Conservation (phyloP, 176 grass and related monocot species). For the Aegilops tauschii region DNA sequence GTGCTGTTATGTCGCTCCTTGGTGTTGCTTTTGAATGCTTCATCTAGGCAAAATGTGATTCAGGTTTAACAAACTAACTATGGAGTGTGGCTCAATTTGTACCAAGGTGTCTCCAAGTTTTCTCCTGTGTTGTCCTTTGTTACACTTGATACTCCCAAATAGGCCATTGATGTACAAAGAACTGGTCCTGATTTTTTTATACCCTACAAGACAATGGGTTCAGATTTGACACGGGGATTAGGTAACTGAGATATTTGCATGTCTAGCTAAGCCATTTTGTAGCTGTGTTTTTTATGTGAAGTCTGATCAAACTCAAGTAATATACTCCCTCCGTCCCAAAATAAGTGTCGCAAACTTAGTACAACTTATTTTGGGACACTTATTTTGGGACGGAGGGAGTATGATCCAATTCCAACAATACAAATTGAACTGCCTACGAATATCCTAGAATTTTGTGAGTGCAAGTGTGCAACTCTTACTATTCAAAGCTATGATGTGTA, state of each 20-base stretch:
- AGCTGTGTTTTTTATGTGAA: neutral
- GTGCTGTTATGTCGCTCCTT: neutral
- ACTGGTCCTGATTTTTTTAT: neutral
- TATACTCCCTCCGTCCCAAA: neutral
- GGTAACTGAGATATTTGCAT: neutral
- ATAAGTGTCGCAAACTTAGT: too few relatives aligned
- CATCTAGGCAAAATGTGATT: neutral
- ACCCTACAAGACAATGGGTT: neutral
- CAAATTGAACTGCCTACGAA: neutral
- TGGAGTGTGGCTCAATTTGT: neutral
- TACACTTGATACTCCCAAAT: neutral
- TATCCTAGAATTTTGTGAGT: conserved; percentile 6
- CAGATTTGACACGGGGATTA: conserved; percentile 1
- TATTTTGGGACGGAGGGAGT: too few relatives aligned
- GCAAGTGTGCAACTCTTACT: conserved; percentile 27
- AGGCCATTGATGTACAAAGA: neutral
- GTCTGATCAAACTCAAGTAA: neutral
- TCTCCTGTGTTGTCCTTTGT: neutral
- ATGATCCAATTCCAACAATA: too few relatives aligned
- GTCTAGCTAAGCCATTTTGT: neutral
- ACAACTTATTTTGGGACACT: too few relatives aligned
- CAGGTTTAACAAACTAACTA: neutral
- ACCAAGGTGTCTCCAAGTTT: neutral
- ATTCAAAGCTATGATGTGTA: conserved; percentile 43
- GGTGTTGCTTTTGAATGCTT: neutral